phyloP scores from a whole-genome alignment of 1,139 yeast species.

The Candida buenavistaensis region DNA sequence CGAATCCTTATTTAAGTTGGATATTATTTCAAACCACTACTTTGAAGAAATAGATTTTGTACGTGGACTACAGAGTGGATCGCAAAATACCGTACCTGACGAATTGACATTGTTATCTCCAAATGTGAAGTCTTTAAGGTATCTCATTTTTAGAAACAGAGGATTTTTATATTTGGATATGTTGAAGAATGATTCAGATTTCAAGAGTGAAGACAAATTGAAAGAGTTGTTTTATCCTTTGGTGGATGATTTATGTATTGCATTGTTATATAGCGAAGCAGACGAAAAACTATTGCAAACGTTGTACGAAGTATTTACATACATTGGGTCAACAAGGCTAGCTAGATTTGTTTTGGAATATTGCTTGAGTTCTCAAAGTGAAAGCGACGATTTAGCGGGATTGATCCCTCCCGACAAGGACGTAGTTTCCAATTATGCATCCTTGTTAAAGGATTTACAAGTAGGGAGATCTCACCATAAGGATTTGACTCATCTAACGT shows the following conservation, averaged over 20 bases:
- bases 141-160: constrained; percentile 76
- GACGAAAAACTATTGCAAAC: constrained; percentile 54
- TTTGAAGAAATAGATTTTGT: constrained; percentile 41
- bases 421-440: neutral
- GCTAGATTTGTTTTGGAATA: constrained; percentile 68
- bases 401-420: constrained; percentile 27
- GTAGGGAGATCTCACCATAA: neutral
- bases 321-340: constrained; percentile 49
- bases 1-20: constrained; percentile 63
- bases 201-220: constrained; percentile 11
- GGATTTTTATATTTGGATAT: constrained; percentile 70
- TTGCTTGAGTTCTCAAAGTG: constrained; percentile 47
- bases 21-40: constrained; percentile 58
- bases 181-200: constrained; percentile 17
- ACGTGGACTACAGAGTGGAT: constrained; percentile 44
- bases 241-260: constrained; percentile 56
- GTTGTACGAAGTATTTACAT: constrained; percentile 49
- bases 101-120: constrained; percentile 59
- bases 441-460: neutral
- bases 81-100: constrained; percentile 32
- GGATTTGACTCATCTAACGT: constrained; percentile 16
- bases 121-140: constrained; percentile 68
- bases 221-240: constrained; percentile 38
- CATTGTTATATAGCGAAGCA: constrained; percentile 63
- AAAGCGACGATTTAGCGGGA: constrained; percentile 47